phyloP scores from a whole-genome alignment of 768 basidiomycete species.

The Calocybe cyanea region DNA sequence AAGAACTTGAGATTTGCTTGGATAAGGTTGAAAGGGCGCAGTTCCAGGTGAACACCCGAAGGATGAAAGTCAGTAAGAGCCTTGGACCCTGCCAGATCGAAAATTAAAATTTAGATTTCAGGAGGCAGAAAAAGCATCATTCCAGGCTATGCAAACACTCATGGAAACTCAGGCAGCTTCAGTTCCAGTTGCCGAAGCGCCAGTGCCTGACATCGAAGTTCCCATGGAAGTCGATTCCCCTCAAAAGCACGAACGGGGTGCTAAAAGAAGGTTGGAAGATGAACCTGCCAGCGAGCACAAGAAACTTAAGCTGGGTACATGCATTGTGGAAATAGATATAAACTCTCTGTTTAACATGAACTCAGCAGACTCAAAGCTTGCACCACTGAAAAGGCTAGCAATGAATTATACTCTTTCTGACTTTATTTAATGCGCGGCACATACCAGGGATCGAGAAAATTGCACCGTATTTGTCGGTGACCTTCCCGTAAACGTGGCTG shows the following conservation, averaged over 20 bases:
- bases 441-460: slow-evolving; percentile 87
- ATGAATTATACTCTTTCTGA: neutral
- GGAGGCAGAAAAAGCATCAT: slow-evolving; percentile 60
- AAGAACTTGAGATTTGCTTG: slow-evolving; percentile 58
- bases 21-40: slow-evolving; percentile 65
- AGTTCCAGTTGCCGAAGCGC: slow-evolving; percentile 27
- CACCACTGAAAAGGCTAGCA: slow-evolving; percentile 57
- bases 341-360: neutral
- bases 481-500: slow-evolving; percentile 50
- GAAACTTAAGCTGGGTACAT: slow-evolving; percentile 58
- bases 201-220: slow-evolving; percentile 18
- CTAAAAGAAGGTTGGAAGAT: slow-evolving; percentile 67
- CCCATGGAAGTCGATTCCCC: slow-evolving; percentile 41
- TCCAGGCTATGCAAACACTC: slow-evolving; percentile 45
- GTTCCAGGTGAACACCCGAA: slow-evolving; percentile 53
- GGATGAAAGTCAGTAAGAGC: slow-evolving; percentile 51
- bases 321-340: neutral
- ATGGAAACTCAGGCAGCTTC: slow-evolving; percentile 35
- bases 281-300: slow-evolving; percentile 43
- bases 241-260: slow-evolving; percentile 29
- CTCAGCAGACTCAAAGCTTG: slow-evolving; percentile 38
- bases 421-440: neutral
- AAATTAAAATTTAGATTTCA: slow-evolving; percentile 18
- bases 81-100: neutral
- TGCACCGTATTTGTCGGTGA: slow-evolving; percentile 86